Evolutionary conservation across 225 moss, liverwort and hornwort species (phyloP).

Genomic region (Thuidium tamariscinum): DNA sequence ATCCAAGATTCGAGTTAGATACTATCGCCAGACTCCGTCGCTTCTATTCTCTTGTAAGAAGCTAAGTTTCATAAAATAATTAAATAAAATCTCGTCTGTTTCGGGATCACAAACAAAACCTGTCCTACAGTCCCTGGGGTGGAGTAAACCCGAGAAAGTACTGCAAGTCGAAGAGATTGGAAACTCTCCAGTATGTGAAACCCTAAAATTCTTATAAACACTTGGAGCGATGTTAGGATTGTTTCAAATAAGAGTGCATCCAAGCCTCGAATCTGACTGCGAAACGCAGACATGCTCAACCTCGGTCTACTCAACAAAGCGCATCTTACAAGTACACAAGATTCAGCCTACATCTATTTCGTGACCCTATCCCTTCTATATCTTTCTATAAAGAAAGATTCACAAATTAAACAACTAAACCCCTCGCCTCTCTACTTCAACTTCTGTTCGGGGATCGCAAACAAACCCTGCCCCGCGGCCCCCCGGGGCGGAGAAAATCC

Average conservation of each 20-base stretch:
- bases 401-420: not conserved
- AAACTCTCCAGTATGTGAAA: not conserved
- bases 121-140: slow-evolving; percentile 32
- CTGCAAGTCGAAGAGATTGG: slow-evolving; percentile 50
- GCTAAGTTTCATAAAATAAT: not conserved
- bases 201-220: not conserved
- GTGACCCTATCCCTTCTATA: not conserved
- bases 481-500: slow-evolving; percentile 88
- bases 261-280: not conserved
- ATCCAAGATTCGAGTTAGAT: not conserved
- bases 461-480: slow-evolving; percentile 47
- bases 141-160: slow-evolving; percentile 68
- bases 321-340: slow-evolving; percentile 6
- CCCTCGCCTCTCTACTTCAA: not conserved
- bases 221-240: not conserved
- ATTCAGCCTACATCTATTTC: not conserved
- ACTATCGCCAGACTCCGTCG: not conserved
- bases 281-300: not conserved
- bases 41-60: not conserved
- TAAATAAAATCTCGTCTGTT: not conserved
- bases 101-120: slow-evolving; percentile 45
- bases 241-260: not conserved
- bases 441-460: slow-evolving; percentile 75
- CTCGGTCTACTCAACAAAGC: not conserved
- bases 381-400: not conserved